Evolutionary conservation across 306 rosid genomes (phyloP), one percentile per base, ranked within the genome.

Genomic region (Heteromeles arbutifolia): DNA sequence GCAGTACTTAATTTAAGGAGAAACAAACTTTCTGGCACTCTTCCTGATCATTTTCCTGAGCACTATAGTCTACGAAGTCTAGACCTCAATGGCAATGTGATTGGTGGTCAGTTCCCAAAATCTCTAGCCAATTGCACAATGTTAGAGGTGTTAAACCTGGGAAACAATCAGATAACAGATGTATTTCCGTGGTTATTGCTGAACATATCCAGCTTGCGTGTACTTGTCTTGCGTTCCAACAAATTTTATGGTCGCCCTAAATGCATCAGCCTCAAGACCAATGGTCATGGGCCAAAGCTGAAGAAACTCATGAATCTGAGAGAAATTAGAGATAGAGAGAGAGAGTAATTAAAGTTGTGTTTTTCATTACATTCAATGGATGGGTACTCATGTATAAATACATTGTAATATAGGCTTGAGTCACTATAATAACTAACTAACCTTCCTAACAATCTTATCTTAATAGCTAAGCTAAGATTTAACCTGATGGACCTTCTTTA

Each of bases 91-190:
- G 62, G 31, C n/a, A 86, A 86, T 73, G 32, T 10, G 11, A 29
- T 83, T 3, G 3, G 8, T 15, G 87, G 82, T 21, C 1, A 0
- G 11, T 12, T 83, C 13, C 89, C 85, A 2, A 58, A 18, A 4
- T 72, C 87, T 18, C 9, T 86, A 25, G 78, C 58, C 41, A 29
- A 72, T 8, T 86, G 87, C 67, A 41, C 4, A 12, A 17, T 0
- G 17, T 28, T 86, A 48, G 79, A 83, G 80, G 73, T 81, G 12
- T 56, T 86, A 22, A 71, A 83, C 58, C 22, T 86, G 4, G 85
- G 90, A 37, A 81, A 84, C 44, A 81, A 86, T 70, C 2, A 4
- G n/a, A 29, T 86, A 5, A 1, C 0, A 5, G 82, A 56, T 44
- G 0, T 0, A 0, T 86, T 58, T 50, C 90, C 90, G 0, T 58